phyloP scores from a whole-genome alignment of 108 stramenopile species.

The Cyclotella atomus region DNA sequence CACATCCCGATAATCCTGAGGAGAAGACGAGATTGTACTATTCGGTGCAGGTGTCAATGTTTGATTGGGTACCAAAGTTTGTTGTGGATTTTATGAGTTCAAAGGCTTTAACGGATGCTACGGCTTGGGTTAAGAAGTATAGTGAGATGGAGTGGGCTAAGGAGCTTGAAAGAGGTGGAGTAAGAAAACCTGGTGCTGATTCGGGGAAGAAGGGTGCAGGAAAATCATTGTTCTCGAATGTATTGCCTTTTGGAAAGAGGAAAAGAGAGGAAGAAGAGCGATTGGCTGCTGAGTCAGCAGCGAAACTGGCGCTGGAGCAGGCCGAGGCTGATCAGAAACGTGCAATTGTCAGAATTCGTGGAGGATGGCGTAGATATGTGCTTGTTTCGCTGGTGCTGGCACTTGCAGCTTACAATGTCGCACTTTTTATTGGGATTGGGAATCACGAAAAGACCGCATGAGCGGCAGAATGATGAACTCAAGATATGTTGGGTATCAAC shows the following conservation, averaged over 20 bases:
- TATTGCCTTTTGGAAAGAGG: slow-evolving; percentile 37
- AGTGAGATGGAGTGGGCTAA: slow-evolving; percentile 55
- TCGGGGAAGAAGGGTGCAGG: neutral
- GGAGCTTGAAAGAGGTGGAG: slow-evolving; percentile 25
- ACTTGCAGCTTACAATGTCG: slow-evolving; percentile 35
- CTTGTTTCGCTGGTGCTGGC: slow-evolving; percentile 39
- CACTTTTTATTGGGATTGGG: slow-evolving; percentile 25
- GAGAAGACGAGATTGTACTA: slow-evolving; percentile 56
- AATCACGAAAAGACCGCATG: slow-evolving; percentile 31
- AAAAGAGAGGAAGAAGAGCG: slow-evolving; percentile 44
- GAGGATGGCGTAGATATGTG: slow-evolving; percentile 39
- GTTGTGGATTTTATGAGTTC: slow-evolving; percentile 62
- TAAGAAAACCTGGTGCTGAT: neutral
- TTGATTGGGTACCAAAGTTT: slow-evolving; percentile 66
- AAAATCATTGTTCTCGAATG: slow-evolving; percentile 22
- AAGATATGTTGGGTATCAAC: no score
- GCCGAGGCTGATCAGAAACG: slow-evolving; percentile 19
- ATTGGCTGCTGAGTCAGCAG: slow-evolving; percentile 21
- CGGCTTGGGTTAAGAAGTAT: slow-evolving; percentile 68
- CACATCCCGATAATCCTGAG: slow-evolving; percentile 59
- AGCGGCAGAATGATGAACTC: no score
- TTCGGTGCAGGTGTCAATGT: slow-evolving; percentile 60
- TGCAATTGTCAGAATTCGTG: slow-evolving; percentile 22
- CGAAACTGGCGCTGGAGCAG: slow-evolving; percentile 21
- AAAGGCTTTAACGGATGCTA: slow-evolving; percentile 70